These are phyloP conservation scores for Musa acuminata DNA, from an alignment of 176 grass and related monocot species.

Conservation along the genomic window DNA sequence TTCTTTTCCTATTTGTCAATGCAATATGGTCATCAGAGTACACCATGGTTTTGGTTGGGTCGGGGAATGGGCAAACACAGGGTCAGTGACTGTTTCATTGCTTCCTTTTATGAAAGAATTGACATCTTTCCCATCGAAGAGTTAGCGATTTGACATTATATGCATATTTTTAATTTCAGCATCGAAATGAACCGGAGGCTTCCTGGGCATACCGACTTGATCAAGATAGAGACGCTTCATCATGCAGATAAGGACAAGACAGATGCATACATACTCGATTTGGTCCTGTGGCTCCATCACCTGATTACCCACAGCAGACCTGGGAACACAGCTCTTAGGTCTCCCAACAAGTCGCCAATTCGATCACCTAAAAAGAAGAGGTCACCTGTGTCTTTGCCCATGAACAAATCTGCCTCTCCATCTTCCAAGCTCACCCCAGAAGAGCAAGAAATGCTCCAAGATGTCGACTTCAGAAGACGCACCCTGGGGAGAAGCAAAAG, in stretches of 20 bases:
- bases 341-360: slow-evolving; percentile 41
- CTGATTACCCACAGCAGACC: slow-evolving; percentile 57
- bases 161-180: slow-evolving; percentile 25
- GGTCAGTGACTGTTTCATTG: slow-evolving; percentile 24
- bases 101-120: neutral
- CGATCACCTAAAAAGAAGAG: slow-evolving; percentile 21
- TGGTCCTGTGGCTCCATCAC: slow-evolving; percentile 66
- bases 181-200: slow-evolving; percentile 25
- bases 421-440: slow-evolving; percentile 24
- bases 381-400: neutral
- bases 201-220: slow-evolving; percentile 25
- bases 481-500: slow-evolving; percentile 39
- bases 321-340: slow-evolving; percentile 20
- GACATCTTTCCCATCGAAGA: neutral
- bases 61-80: slow-evolving; percentile 28
- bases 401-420: neutral
- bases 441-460: slow-evolving; percentile 41
- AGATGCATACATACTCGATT: slow-evolving; percentile 51
- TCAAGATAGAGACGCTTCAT: slow-evolving; percentile 68
- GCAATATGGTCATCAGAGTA: neutral
- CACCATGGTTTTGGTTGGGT: slow-evolving; percentile 10
- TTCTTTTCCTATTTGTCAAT: neutral
- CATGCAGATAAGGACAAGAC: slow-evolving; percentile 57
- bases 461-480: slow-evolving; percentile 21
- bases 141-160: neutral